Evolutionary conservation across 2,329 filamentous ascomycete genomes (phyloP).

Genomic region (Apiospora pterosperma): DNA sequence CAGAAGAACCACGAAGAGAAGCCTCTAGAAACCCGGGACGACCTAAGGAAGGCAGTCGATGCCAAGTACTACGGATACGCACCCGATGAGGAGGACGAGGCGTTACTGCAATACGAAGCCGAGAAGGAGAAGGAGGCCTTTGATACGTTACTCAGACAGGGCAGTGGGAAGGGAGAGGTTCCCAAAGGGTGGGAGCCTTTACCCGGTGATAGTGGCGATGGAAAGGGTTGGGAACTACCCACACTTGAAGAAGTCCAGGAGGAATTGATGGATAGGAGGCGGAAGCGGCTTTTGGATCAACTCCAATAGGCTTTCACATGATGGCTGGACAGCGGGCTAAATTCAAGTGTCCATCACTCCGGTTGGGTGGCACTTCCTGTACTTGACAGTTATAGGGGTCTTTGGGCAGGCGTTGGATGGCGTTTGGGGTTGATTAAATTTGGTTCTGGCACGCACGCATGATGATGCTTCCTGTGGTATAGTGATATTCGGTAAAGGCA

Average conservation of each 20-base stretch:
- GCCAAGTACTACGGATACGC: slow-evolving; percentile 96
- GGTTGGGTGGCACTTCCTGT: background rate
- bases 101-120: slow-evolving; percentile 74
- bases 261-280: slow-evolving; percentile 83
- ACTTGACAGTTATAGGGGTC: background rate
- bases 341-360: background rate
- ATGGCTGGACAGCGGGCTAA: background rate
- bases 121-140: slow-evolving; percentile 80
- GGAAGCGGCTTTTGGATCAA: slow-evolving; percentile 81
- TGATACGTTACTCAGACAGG: slow-evolving; percentile 60
- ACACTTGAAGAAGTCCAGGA: slow-evolving; percentile 90
- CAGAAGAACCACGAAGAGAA: slow-evolving; percentile 55
- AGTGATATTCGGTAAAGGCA: background rate
- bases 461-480: background rate
- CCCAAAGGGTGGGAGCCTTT: slow-evolving; percentile 78
- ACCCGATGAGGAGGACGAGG: slow-evolving; percentile 84
- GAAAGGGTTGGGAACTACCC: slow-evolving; percentile 76
- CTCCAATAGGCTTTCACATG: slow-evolving; percentile 35
- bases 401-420: background rate
- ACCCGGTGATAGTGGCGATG: slow-evolving; percentile 84
- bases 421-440: background rate
- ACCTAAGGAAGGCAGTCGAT: slow-evolving; percentile 75
- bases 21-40: slow-evolving; percentile 64
- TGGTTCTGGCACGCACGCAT: background rate
- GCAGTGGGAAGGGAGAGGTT: slow-evolving; percentile 45